Conservation (phyloP, 2,329 filamentous ascomycete species). For the Pestalotiopsis sp. region DNA sequence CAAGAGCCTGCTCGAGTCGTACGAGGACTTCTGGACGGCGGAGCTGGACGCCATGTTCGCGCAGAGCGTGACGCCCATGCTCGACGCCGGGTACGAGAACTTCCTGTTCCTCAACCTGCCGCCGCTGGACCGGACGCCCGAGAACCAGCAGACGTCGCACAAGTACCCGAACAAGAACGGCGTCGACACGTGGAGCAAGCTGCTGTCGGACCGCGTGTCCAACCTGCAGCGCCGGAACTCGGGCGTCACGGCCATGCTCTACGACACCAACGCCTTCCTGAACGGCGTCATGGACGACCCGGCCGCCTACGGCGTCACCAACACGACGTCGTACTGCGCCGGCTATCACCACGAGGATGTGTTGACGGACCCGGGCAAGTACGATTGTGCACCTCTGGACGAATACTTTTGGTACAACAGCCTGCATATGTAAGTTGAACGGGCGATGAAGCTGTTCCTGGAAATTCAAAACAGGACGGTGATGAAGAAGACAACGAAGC, state of each 20-base stretch:
- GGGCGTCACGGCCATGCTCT: slow-evolving; percentile 26
- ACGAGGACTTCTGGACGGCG: slow-evolving; percentile 45
- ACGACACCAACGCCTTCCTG: slow-evolving; percentile 34
- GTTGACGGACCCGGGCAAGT: slow-evolving; percentile 22
- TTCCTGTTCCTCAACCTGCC: slow-evolving; percentile 55
- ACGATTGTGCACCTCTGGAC: slow-evolving; percentile 29
- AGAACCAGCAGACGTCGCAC: slow-evolving; percentile 32
- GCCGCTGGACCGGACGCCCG: slow-evolving; percentile 47
- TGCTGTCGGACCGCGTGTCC: slow-evolving; percentile 35
- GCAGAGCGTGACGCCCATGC: slow-evolving; percentile 40
- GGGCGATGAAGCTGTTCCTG: background rate
- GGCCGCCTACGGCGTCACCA: slow-evolving; percentile 26
- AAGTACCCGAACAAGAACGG: slow-evolving; percentile 48
- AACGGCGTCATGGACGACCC: slow-evolving; percentile 31
- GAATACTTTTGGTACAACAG: slow-evolving; percentile 35
- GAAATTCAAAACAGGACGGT: background rate
- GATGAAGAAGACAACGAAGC: background rate
- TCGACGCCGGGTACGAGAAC: slow-evolving; percentile 51
- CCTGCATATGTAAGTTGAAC: slow-evolving; percentile 27
- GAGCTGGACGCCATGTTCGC: slow-evolving; percentile 43
- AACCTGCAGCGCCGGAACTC: slow-evolving; percentile 31
- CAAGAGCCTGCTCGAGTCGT: slow-evolving; percentile 42
- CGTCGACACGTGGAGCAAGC: slow-evolving; percentile 45
- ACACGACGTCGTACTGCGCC: slow-evolving; percentile 29
- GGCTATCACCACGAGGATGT: slow-evolving; percentile 27